Percentiles rank a stretch among this genome's conserved stretches.
Conservation (phyloP, 768 basidiomycete genomes). For the Russula brevipes region DNA sequence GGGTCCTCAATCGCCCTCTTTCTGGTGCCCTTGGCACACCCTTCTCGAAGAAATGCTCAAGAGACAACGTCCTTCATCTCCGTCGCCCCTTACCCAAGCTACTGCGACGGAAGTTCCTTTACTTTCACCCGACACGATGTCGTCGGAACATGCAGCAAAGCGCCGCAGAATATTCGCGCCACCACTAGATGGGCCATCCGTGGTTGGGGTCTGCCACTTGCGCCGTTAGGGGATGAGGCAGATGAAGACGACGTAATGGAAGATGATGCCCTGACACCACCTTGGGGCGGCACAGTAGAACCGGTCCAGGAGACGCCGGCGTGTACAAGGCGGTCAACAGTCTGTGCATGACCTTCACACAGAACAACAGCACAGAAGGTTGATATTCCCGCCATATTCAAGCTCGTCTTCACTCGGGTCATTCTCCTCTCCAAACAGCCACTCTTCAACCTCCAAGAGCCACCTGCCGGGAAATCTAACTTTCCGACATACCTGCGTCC, state of each 20-base stretch:
- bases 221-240: conserved; percentile 27
- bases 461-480: not conserved
- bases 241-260: conserved; percentile 30
- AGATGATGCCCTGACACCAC: not conserved
- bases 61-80: conserved; percentile 25
- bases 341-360: conserved; percentile 66
- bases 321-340: conserved; percentile 59
- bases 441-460: not conserved
- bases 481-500: not conserved
- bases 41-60: conserved; percentile 22
- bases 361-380: conserved; percentile 57
- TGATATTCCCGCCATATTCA: conserved; percentile 32
- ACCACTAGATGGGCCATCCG: conserved; percentile 47
- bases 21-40: not conserved
- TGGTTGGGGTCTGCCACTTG: conserved; percentile 37
- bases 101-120: conserved; percentile 17
- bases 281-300: conserved; percentile 8
- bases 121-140: conserved; percentile 28
- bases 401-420: not conserved
- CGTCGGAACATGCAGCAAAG: conserved; percentile 39
- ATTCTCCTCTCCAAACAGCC: conserved; percentile 1
- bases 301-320: conserved; percentile 21
- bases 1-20: not conserved
- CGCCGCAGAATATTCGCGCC: conserved; percentile 52
- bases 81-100: conserved; percentile 10